These are phyloP conservation scores for Suillus paluster DNA, from an alignment of 768 basidiomycete species.

Conservation along the genomic window DNA sequence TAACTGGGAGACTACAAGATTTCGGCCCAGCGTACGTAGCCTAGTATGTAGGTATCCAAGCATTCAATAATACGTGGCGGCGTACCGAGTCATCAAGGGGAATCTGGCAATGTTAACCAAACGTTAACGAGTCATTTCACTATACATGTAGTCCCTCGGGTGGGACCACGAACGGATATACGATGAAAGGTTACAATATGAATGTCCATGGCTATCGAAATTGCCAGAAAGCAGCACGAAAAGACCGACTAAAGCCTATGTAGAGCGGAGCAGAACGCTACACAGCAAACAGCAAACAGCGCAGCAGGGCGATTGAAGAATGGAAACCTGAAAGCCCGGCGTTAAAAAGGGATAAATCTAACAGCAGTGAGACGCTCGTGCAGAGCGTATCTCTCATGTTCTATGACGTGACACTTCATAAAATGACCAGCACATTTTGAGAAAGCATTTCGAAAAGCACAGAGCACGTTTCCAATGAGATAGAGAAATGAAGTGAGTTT, in stretches of 20 bases:
- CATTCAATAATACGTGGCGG: too few species aligned
- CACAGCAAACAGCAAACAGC: not conserved
- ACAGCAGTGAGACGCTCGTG: not conserved
- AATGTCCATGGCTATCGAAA: not conserved
- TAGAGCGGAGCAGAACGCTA: not conserved
- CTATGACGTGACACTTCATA: not conserved
- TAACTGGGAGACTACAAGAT: too few species aligned
- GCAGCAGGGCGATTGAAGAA: too few species aligned
- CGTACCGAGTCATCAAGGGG: not conserved
- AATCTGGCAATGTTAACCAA: not conserved
- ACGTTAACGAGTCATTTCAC: too few species aligned
- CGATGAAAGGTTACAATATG: not conserved
- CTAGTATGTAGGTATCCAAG: too few species aligned
- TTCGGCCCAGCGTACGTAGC: too few species aligned
- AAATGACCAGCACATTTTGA: not conserved
- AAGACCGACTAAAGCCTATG: not conserved
- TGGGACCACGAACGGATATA: not conserved
- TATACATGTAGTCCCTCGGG: not conserved
- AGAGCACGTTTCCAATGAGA: not conserved
- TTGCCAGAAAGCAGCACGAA: not conserved
- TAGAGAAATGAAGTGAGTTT: not conserved
- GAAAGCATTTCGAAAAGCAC: not conserved
- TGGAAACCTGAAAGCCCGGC: not conserved
- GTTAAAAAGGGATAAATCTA: not conserved
- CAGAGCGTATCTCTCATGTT: not conserved